These are phyloP conservation scores for Cystobasidiopsis lactophilus DNA, from an alignment of 768 basidiomycete species.

Conservation along the genomic window DNA sequence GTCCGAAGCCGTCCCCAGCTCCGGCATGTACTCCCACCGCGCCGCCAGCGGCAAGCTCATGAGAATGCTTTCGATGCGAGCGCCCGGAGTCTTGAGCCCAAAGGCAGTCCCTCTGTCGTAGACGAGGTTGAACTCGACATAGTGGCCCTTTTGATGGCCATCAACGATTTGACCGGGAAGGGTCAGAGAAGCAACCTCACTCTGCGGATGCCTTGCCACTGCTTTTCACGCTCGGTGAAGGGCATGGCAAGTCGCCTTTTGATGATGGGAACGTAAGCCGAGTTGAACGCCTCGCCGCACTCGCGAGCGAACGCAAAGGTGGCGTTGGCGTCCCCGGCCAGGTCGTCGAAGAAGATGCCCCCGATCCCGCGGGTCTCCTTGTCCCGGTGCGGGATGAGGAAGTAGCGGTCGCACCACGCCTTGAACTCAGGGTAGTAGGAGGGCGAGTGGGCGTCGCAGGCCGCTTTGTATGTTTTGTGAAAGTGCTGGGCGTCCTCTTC, in stretches of 20 bases:
- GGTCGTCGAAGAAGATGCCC: slow-evolving; percentile 91
- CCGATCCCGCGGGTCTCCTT: slow-evolving; percentile 70
- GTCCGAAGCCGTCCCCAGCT: slow-evolving; percentile 40
- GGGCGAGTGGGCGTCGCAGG: slow-evolving; percentile 48
- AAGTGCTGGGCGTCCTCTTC: slow-evolving; percentile 71
- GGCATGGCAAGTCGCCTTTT: slow-evolving; percentile 29
- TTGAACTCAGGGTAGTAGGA: slow-evolving; percentile 61
- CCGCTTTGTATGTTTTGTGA: slow-evolving; percentile 50
- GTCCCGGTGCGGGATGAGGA: slow-evolving; percentile 62
- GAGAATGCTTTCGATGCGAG: slow-evolving; percentile 67
- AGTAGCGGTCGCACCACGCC: slow-evolving; percentile 95
- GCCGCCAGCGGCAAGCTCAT: slow-evolving; percentile 76
- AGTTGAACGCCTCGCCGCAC: slow-evolving; percentile 60
- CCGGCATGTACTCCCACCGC: slow-evolving; percentile 72
- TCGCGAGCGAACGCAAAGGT: slow-evolving; percentile 54
- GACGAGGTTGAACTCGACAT: slow-evolving; percentile 85
- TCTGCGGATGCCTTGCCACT: slow-evolving; percentile 81
- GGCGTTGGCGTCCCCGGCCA: slow-evolving; percentile 33
- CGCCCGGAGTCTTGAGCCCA: slow-evolving; percentile 49
- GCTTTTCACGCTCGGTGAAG: slow-evolving; percentile 36
- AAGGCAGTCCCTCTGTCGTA: slow-evolving; percentile 69
- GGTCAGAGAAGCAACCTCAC: slow-evolving; percentile 1
- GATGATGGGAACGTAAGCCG: slow-evolving; percentile 76
- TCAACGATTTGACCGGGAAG: not conserved
- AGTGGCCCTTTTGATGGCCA: slow-evolving; percentile 36